These are phyloP conservation scores for Eutrema heterophyllum DNA, from an alignment of 345 rosid species.

Conservation along the genomic window DNA sequence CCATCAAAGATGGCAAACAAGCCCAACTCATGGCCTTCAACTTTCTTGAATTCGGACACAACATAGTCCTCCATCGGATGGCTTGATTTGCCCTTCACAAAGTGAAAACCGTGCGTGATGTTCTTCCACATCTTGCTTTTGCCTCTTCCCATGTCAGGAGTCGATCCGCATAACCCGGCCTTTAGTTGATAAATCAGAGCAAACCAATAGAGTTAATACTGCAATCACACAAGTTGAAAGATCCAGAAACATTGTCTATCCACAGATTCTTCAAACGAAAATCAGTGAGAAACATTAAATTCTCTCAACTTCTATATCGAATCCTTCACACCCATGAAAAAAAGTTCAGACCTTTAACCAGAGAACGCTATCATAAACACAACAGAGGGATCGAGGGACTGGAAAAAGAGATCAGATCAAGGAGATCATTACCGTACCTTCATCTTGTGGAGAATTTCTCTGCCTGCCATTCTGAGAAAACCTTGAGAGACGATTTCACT, in stretches of 20 bases:
- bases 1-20: constrained; percentile 88
- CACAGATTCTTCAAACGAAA: background rate
- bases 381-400: background rate
- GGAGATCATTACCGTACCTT: constrained; percentile 34
- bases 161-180: constrained; percentile 48
- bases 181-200: constrained; percentile 34
- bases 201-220: background rate
- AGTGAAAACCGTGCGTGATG: constrained; percentile 63
- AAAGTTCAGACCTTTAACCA: background rate
- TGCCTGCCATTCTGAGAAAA: constrained; percentile 41
- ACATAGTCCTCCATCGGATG: constrained; percentile 84
- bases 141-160: constrained; percentile 69
- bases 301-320: background rate
- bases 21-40: constrained; percentile 53
- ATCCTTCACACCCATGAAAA: background rate
- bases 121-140: constrained; percentile 60
- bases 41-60: constrained; percentile 55
- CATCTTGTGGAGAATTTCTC: constrained; percentile 65
- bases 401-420: too few species aligned
- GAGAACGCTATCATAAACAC: background rate
- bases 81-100: constrained; percentile 71
- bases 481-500: background rate
- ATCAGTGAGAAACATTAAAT: background rate
- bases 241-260: background rate
- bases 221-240: background rate